Percentiles rank a stretch among this genome's conserved stretches.
phyloP scores from a whole-genome alignment of 2,329 filamentous ascomycete species.

The Ilyonectria destructans region DNA sequence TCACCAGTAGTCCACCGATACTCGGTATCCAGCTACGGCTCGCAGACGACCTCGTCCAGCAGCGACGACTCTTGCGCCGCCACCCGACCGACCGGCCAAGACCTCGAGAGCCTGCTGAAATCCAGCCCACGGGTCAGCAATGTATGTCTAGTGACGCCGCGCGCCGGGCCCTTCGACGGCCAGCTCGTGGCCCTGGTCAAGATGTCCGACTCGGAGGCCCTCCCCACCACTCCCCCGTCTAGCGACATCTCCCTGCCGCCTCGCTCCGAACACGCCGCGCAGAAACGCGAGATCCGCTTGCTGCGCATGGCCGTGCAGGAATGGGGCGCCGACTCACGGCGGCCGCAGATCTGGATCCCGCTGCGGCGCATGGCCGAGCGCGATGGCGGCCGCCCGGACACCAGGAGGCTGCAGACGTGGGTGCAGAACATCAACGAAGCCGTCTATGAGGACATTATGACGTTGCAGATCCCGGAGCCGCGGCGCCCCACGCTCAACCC shows the following conservation, averaged over 20 bases:
- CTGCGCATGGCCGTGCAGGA: slow-evolving; percentile 60
- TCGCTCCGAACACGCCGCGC: slow-evolving; percentile 57
- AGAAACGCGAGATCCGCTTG: slow-evolving; percentile 59
- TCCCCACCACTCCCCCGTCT: slow-evolving; percentile 46
- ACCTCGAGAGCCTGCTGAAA: slow-evolving; percentile 58
- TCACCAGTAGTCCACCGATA: slow-evolving; percentile 16
- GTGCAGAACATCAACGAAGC: slow-evolving; percentile 68
- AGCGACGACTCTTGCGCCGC: slow-evolving; percentile 23
- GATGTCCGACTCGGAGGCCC: slow-evolving; percentile 43
- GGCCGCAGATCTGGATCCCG: slow-evolving; percentile 66
- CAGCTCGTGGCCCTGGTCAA: slow-evolving; percentile 65
- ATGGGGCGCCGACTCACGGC: slow-evolving; percentile 51
- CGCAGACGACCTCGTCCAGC: slow-evolving; percentile 17
- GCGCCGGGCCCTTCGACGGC: slow-evolving; percentile 67
- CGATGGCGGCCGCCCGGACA: slow-evolving; percentile 58
- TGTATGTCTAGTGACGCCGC: slow-evolving; percentile 63
- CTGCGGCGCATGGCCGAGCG: slow-evolving; percentile 64
- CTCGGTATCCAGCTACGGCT: slow-evolving; percentile 38
- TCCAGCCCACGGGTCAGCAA: slow-evolving; percentile 59
- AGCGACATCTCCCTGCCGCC: slow-evolving; percentile 53
- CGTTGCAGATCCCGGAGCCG: slow-evolving; percentile 61
- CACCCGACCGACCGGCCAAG: slow-evolving; percentile 25
- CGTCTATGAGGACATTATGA: slow-evolving; percentile 63
- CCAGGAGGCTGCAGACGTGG: slow-evolving; percentile 67
- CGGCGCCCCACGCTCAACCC: slow-evolving; percentile 23